Conservation (phyloP, 768 basidiomycete genomes). For the Stropharia rugosoannulata region DNA sequence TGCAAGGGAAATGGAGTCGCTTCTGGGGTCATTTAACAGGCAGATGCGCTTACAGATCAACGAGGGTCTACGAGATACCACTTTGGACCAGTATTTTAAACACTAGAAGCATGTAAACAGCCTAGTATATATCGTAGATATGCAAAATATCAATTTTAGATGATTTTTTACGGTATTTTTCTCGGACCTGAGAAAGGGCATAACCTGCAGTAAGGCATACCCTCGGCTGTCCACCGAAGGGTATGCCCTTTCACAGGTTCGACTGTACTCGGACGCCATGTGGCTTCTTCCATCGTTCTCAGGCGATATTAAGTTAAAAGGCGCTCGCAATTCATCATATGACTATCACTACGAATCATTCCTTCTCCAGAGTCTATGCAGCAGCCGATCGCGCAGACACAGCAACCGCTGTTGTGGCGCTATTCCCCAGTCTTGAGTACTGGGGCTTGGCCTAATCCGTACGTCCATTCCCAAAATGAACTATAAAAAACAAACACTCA, state of each 20-base stretch:
- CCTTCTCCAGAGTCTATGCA: too few relatives aligned
- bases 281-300: too few relatives aligned
- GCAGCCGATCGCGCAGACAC: too few relatives aligned
- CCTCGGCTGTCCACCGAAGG: conserved; percentile 6
- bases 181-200: conserved; percentile 3
- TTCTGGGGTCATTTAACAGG: conserved; percentile 18
- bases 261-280: not conserved
- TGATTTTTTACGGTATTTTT: conserved; percentile 13
- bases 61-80: conserved; percentile 13
- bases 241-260: conserved; percentile 14
- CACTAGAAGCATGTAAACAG: not conserved
- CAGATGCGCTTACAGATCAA: conserved; percentile 15
- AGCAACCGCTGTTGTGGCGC: too few relatives aligned
- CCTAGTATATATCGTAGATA: not conserved
- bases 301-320: too few relatives aligned
- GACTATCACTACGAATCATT: too few relatives aligned
- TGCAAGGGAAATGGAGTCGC: conserved; percentile 18
- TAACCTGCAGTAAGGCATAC: conserved; percentile 11
- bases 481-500: too few relatives aligned
- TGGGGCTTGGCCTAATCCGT: too few relatives aligned
- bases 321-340: too few relatives aligned
- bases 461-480: too few relatives aligned
- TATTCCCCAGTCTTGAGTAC: too few relatives aligned
- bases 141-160: not conserved
- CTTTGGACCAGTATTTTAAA: conserved; percentile 16